Conservation (phyloP, 768 basidiomycete genomes). For the Phylloporus arenicola region DNA sequence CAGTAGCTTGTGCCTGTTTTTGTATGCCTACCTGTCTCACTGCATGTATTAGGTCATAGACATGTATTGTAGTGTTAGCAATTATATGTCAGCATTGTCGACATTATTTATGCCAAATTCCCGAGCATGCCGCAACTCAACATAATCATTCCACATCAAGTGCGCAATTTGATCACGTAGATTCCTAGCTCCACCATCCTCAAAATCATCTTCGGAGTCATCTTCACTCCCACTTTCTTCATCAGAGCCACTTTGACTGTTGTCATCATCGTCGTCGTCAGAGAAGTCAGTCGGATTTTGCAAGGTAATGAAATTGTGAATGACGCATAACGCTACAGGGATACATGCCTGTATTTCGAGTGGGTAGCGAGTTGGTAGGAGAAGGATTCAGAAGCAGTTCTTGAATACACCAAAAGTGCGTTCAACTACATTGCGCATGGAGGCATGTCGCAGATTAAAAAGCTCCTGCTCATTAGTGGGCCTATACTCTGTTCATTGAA, state of each 20-base stretch:
- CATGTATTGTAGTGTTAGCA: background rate
- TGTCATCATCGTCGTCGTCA: background rate
- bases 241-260: background rate
- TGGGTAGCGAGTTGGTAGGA: constrained; percentile 3
- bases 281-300: background rate
- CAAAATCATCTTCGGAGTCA: too few relatives aligned
- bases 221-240: background rate
- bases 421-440: background rate
- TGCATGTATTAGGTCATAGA: background rate
- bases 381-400: constrained; percentile 13
- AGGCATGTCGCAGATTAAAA: too few relatives aligned
- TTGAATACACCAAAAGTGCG: constrained; percentile 9
- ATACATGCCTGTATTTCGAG: constrained; percentile 20
- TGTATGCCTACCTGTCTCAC: too few relatives aligned
- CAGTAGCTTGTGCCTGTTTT: too few relatives aligned
- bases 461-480: too few relatives aligned
- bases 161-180: background rate
- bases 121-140: background rate
- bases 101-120: background rate
- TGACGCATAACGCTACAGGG: constrained; percentile 16
- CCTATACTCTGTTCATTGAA: background rate
- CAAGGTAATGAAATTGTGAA: constrained; percentile 19
- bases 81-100: background rate
- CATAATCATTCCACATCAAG: background rate
- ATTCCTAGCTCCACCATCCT: background rate